Evolutionary conservation across 2,329 filamentous ascomycete species (phyloP).

Genomic region (Sporothrix dimorphospora): DNA sequence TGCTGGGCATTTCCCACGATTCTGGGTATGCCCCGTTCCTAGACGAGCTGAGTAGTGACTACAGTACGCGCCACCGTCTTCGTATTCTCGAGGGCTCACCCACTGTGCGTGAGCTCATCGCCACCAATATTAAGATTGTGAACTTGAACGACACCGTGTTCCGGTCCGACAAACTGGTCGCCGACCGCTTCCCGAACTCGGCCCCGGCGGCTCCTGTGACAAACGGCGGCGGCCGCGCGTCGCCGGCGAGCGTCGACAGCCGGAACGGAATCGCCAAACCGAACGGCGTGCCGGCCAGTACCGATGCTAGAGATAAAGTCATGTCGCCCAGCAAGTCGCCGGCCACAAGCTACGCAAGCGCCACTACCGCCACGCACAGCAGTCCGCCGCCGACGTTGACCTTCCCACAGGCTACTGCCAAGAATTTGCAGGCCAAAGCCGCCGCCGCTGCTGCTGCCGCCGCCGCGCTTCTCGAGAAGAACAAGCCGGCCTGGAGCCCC

Average conservation of each 20-base stretch:
- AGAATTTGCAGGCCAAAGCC: constrained; percentile 36
- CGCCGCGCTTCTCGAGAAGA: constrained; percentile 38
- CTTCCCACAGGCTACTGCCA: constrained; percentile 45
- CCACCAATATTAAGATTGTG: constrained; percentile 52
- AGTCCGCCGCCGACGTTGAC: constrained; percentile 38
- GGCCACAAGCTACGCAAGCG: not conserved
- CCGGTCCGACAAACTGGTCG: constrained; percentile 55
- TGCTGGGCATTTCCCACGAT: constrained; percentile 66
- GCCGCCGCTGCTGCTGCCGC: constrained; percentile 29
- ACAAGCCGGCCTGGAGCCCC: constrained; percentile 52
- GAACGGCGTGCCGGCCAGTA: not conserved
- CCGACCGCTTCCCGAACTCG: constrained; percentile 36
- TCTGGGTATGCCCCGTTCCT: constrained; percentile 63
- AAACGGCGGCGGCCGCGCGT: not conserved
- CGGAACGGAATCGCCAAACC: constrained; percentile 23
- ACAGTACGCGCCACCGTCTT: constrained; percentile 48
- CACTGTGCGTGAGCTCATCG: constrained; percentile 53
- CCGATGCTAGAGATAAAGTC: not conserved
- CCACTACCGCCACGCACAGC: not conserved
- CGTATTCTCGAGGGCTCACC: constrained; percentile 59
- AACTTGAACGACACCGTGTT: constrained; percentile 55
- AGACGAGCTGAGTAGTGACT: constrained; percentile 55
- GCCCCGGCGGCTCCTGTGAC: not conserved
- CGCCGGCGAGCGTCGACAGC: constrained; percentile 3
- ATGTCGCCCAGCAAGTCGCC: not conserved